A percentile compares a stretch with the other conserved stretches of the same genome.
Conservation (phyloP, 768 basidiomycete genomes). For the Mycena kentingensis region DNA sequence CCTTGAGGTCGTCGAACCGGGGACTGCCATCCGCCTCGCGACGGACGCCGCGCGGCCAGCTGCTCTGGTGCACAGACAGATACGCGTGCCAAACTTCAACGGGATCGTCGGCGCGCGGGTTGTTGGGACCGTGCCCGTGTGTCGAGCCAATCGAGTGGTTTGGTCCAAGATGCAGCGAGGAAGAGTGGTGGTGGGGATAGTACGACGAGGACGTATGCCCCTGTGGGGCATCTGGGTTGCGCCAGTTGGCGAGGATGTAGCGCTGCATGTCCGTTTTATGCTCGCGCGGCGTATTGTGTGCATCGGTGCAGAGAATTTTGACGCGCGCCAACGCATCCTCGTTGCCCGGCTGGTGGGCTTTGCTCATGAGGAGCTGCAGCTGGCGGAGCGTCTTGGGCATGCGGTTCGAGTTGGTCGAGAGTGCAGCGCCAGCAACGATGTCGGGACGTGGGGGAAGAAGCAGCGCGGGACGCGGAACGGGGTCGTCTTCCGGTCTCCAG, state of each 20-base stretch:
- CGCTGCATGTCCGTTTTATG: constrained; percentile 47
- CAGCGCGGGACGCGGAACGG: background rate
- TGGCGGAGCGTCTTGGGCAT: constrained; percentile 41
- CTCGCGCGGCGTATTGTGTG: constrained; percentile 45
- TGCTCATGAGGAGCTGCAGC: constrained; percentile 43
- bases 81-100: constrained; percentile 49
- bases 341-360: constrained; percentile 46
- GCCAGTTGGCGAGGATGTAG: constrained; percentile 45
- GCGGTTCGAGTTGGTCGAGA: constrained; percentile 13
- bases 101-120: constrained; percentile 49
- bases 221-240: constrained; percentile 39
- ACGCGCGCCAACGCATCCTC: constrained; percentile 42
- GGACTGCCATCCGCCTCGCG: constrained; percentile 40
- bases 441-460: constrained; percentile 3
- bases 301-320: constrained; percentile 47
- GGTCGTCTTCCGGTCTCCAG: background rate
- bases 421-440: background rate
- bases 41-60: constrained; percentile 52
- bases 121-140: constrained; percentile 33
- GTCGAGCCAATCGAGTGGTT: constrained; percentile 11
- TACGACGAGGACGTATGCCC: constrained; percentile 25
- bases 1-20: constrained; percentile 44
- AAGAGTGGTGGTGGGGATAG: constrained; percentile 7
- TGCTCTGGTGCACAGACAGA: constrained; percentile 43
- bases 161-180: constrained; percentile 10